Base-by-base conservation (phyloP, 2,329 filamentous ascomycete genomes). In the Coniochaeta sp. region DNA sequence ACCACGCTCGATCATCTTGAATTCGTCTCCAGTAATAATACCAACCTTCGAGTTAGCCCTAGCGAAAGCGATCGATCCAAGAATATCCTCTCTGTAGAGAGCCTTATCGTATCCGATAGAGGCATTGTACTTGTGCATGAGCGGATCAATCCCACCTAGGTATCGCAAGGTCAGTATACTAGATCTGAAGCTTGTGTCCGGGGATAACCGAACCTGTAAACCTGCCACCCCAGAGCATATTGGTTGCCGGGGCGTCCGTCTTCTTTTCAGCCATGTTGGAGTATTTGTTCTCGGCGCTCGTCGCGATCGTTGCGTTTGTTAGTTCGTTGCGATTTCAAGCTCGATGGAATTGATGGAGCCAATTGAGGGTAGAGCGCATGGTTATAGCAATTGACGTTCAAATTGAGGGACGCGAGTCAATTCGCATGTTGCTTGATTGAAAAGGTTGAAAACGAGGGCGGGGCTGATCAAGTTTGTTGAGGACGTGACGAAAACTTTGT, bases 71-170 rank as follows among this genome's bases (percentile, higher is more conserved):
- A 96, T 89, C 61, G 82, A 87, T 65, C 91, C 91, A 10, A 83
- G 81, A 67, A 96, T 92, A 68, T 96, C 91, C 72, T 95, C 84
- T 62, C 86, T 85, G 77, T 91, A 90, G 68, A 96, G 87, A 58
- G 81, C 80, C 65, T 87, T 85, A 74, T 96, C 91, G 74, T 89
- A 93, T 71, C 84, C 85, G 66, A 96, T 88, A 59, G 84, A 89
- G 68, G 88, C 87, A 73, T 96, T 96, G 80, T 93, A 96, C 65
- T 89, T 81, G 62, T 86, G 82, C 91, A 96, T 96, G 59, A 96
- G 82, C 58, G 91, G 90, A 75, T 96, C 90, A 66, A 93, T 85
- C 66, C 84, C 89, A 78, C 90, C 89, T 89, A 67, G 60, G 55
- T 17, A 47, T 22, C 63, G n/a, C 32, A 16, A 55, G 52, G 26